These are phyloP conservation scores for Arctium lappa DNA, from an alignment of 129 eudicot species.

Conservation along the genomic window DNA sequence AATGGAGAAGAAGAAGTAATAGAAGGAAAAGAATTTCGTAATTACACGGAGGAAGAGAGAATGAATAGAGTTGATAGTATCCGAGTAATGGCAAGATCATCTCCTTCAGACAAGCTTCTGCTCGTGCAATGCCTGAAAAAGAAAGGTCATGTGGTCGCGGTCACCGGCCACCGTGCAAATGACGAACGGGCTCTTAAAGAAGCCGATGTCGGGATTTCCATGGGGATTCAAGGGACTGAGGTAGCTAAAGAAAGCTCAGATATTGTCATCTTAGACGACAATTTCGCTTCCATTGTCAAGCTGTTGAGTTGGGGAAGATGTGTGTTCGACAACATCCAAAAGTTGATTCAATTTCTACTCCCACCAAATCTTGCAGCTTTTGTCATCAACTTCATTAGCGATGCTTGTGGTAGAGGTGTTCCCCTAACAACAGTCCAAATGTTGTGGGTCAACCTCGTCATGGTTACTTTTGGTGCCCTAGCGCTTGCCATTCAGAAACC, in stretches of 20 bases:
- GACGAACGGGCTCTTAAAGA: constrained; percentile 64
- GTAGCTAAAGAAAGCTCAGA: constrained; percentile 58
- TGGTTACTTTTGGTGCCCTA: constrained; percentile 48
- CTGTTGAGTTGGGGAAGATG: constrained; percentile 52
- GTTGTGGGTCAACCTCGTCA: constrained; percentile 30
- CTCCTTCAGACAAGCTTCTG: constrained; percentile 53
- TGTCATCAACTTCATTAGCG: no score
- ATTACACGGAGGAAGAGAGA: constrained; percentile 37
- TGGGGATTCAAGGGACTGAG: constrained; percentile 66
- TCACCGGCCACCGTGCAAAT: constrained; percentile 50
- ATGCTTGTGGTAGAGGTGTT: no score
- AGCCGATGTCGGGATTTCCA: constrained; percentile 60
- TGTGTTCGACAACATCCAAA: constrained; percentile 54
- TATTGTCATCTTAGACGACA: constrained; percentile 47
- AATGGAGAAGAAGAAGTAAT: constrained; percentile 39
- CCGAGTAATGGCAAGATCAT: constrained; percentile 56
- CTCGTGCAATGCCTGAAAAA: constrained; percentile 49
- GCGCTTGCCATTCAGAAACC: constrained; percentile 47
- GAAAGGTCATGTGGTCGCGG: constrained; percentile 56
- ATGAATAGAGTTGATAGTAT: constrained; percentile 45
- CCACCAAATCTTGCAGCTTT: no score
- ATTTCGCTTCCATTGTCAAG: constrained; percentile 40
- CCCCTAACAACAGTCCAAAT: no score
- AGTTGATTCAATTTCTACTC: constrained; percentile 41
- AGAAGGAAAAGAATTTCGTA: constrained; percentile 51